Percentiles rank a stretch among this genome's conserved stretches.
Conservation (phyloP, 495 filamentous ascomycete species). For the Pseudevernia furfuracea region DNA sequence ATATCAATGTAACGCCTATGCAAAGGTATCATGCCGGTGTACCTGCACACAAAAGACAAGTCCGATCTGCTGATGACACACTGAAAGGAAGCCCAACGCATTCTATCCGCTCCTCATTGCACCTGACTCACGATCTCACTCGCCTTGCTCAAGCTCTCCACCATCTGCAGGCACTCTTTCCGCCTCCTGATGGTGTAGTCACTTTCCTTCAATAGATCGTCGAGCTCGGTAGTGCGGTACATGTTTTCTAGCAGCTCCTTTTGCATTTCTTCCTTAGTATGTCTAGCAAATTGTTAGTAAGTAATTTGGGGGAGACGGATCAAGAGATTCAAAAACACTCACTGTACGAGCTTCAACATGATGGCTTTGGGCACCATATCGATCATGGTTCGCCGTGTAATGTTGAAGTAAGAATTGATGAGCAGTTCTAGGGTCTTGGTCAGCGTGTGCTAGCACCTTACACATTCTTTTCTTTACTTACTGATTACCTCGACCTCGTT, state of each 20-base stretch:
- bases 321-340: slow-evolving; percentile 34
- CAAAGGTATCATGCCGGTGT: slow-evolving; percentile 5
- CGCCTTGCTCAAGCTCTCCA: slow-evolving; percentile 79
- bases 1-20: neutral
- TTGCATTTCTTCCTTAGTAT: slow-evolving; percentile 98
- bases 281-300: slow-evolving; percentile 43
- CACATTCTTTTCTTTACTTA: slow-evolving; percentile 43
- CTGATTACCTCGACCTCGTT: slow-evolving; percentile 98
- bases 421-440: slow-evolving; percentile 60
- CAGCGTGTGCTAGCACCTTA: slow-evolving; percentile 19
- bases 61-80: neutral
- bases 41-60: neutral
- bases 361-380: slow-evolving; percentile 99
- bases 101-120: slow-evolving; percentile 48
- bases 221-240: slow-evolving; percentile 83
- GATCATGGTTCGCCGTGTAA: slow-evolving; percentile 96
- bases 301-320: neutral
- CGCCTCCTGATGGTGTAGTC: slow-evolving; percentile 91
- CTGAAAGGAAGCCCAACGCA: neutral
- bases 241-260: slow-evolving; percentile 95
- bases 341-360: slow-evolving; percentile 95
- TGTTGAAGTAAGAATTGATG: slow-evolving; percentile 95
- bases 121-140: slow-evolving; percentile 97
- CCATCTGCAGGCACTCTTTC: slow-evolving; percentile 99
- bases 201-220: slow-evolving; percentile 93